phyloP scores from a whole-genome alignment of 1,284 basidiomycete genomes.

The Apiotrichum sp. region DNA sequence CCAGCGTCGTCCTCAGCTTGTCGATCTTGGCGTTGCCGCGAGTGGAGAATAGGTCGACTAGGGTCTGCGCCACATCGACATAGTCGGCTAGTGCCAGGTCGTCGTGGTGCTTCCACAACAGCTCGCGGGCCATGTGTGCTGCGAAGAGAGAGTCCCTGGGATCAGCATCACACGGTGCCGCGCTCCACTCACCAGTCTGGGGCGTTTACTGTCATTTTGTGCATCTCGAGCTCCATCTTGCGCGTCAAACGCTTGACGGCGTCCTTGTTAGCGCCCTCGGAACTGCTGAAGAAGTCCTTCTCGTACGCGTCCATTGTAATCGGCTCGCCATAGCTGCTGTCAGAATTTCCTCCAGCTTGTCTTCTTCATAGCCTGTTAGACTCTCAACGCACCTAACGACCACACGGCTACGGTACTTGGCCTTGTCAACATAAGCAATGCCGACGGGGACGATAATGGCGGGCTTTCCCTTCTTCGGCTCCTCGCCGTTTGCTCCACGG shows the following conservation, averaged over 20 bases:
- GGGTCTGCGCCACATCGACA: conserved; percentile 75
- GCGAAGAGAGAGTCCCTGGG: conserved; percentile 70
- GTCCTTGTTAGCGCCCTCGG: conserved; percentile 62
- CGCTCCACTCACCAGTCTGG: conserved; percentile 69
- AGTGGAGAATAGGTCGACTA: conserved; percentile 76
- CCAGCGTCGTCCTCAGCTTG: conserved; percentile 61
- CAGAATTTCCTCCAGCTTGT: too few species aligned
- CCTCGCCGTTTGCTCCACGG: conserved; percentile 49
- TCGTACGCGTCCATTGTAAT: conserved; percentile 70
- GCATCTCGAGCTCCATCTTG: conserved; percentile 62
- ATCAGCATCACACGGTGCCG: neutral
- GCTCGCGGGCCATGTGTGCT: conserved; percentile 79
- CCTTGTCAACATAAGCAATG: conserved; percentile 91
- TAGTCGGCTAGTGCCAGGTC: conserved; percentile 71
- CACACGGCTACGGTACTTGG: conserved; percentile 74
- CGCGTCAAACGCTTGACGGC: conserved; percentile 85
- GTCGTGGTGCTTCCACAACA: conserved; percentile 75
- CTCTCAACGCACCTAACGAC: conserved; percentile 48
- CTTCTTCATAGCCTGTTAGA: neutral
- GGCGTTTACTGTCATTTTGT: conserved; percentile 78
- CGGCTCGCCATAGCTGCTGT: conserved; percentile 66
- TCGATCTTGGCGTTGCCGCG: conserved; percentile 55
- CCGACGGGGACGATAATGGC: conserved; percentile 71
- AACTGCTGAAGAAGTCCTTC: conserved; percentile 65
- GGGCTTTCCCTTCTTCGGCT: conserved; percentile 46